phyloP scores from a whole-genome alignment of 495 filamentous ascomycete species.

The Aspergillus wentii region DNA sequence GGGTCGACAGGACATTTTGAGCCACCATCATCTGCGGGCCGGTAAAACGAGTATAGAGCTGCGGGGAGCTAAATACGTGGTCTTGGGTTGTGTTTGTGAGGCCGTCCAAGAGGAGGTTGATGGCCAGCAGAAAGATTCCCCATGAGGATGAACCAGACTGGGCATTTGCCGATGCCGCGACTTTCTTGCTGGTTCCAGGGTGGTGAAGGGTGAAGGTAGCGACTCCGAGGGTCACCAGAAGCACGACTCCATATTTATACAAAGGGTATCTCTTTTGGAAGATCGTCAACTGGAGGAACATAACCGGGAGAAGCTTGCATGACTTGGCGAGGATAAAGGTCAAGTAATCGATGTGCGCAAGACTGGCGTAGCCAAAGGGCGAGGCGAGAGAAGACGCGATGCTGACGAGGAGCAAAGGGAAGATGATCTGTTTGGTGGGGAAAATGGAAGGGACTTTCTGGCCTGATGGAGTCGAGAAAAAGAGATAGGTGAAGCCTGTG shows the following conservation, averaged over 20 bases:
- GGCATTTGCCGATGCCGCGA: constrained; percentile 38
- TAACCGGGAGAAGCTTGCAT: constrained; percentile 96
- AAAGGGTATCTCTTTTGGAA: constrained; percentile 88
- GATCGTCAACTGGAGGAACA: constrained; percentile 90
- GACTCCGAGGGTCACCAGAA: constrained; percentile 84
- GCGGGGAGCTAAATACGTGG: constrained; percentile 70
- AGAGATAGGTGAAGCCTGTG: constrained; percentile 77
- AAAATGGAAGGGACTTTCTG: constrained; percentile 61
- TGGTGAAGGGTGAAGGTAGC: constrained; percentile 92
- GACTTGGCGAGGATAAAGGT: constrained; percentile 97
- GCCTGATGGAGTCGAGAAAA: constrained; percentile 54
- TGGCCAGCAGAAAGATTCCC: constrained; percentile 79
- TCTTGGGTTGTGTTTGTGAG: constrained; percentile 96
- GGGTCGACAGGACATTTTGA: constrained; percentile 80
- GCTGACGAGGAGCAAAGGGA: constrained; percentile 80
- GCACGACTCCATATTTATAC: constrained; percentile 94
- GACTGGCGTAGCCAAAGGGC: constrained; percentile 90
- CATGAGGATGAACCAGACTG: constrained; percentile 57
- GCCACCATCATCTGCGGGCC: constrained; percentile 99
- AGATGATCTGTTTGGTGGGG: constrained; percentile 65
- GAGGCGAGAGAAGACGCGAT: constrained; percentile 82
- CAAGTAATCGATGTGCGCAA: constrained; percentile 96
- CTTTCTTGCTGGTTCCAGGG: constrained; percentile 66
- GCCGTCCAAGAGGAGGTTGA: constrained; percentile 93
- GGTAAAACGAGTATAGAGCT: constrained; percentile 62